Conservation (phyloP, 352 stramenopile genomes). For the Phytophthora macrochlamydospora region DNA sequence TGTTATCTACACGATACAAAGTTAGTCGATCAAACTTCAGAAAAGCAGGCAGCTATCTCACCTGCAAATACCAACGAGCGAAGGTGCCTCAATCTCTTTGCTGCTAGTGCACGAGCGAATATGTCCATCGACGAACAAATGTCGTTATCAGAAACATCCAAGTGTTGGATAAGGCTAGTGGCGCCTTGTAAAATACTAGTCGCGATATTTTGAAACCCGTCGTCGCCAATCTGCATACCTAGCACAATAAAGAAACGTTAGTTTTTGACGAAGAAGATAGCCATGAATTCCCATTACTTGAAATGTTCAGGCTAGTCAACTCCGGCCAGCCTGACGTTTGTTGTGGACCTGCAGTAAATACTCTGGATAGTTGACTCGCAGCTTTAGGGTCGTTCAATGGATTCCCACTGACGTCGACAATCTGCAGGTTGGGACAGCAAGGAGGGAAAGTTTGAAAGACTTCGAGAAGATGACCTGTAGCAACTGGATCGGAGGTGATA, state of each 20-base stretch:
- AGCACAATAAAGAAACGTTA: neutral
- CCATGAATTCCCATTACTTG: constrained; percentile 19
- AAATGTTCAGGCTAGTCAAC: constrained; percentile 32
- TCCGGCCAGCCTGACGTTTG: constrained; percentile 16
- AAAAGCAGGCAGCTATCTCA: neutral
- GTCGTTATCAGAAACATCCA: constrained; percentile 44
- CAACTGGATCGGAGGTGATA: constrained; percentile 32
- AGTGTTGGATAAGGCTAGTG: constrained; percentile 17
- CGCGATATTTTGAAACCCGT: constrained; percentile 22
- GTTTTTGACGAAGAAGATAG: neutral
- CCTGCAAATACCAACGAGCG: constrained; percentile 33
- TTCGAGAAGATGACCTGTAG: constrained; percentile 26
- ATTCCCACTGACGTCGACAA: constrained; percentile 35
- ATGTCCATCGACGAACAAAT: constrained; percentile 30
- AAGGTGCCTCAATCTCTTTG: constrained; percentile 21
- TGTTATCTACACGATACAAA: constrained; percentile 37
- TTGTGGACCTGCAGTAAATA: constrained; percentile 12
- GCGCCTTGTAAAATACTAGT: constrained; percentile 18
- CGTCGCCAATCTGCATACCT: constrained; percentile 41
- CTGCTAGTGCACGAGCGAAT: constrained; percentile 27
- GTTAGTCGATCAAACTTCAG: neutral
- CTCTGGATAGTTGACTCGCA: constrained; percentile 16
- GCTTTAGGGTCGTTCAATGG: constrained; percentile 23
- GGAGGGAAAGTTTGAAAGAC: constrained; percentile 20
- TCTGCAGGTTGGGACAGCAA: constrained; percentile 22